Conservation (phyloP, 2,329 filamentous ascomycete genomes). For the Trichoderma atrobrunneum region DNA sequence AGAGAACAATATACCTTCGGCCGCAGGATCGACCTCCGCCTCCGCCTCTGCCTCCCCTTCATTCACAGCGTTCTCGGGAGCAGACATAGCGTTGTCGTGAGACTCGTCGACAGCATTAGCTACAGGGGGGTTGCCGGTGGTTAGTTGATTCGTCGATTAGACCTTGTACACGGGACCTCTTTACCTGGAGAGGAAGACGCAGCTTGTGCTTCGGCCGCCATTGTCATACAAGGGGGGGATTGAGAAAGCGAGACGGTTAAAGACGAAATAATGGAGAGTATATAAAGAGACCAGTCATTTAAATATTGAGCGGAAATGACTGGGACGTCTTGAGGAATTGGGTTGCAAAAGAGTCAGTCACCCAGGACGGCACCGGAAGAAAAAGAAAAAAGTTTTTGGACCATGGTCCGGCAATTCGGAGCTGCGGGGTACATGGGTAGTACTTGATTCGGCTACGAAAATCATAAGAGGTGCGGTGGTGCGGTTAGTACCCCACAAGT, state of each 20-base stretch:
- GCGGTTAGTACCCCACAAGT: constrained; percentile 10
- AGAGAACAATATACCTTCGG: constrained; percentile 32
- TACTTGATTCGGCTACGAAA: not conserved
- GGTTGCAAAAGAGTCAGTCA: constrained; percentile 20
- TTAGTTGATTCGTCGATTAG: constrained; percentile 11
- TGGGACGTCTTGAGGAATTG: constrained; percentile 23
- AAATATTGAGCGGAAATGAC: constrained; percentile 27
- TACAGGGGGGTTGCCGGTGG: constrained; percentile 13
- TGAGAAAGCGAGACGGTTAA: constrained; percentile 20
- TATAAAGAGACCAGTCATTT: constrained; percentile 28
- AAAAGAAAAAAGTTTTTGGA: constrained; percentile 33
- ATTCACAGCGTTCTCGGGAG: constrained; percentile 20
- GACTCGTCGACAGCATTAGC: constrained; percentile 27
- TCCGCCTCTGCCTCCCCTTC: constrained; percentile 31
- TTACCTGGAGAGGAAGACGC: constrained; percentile 26
- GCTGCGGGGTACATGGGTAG: constrained; percentile 12
- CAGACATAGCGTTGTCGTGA: constrained; percentile 27
- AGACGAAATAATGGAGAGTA: constrained; percentile 24
- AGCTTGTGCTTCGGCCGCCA: constrained; percentile 34
- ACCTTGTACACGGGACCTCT: constrained; percentile 5
- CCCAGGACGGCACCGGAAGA: constrained; percentile 23
- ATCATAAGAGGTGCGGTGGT: not conserved
- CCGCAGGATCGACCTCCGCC: constrained; percentile 32
- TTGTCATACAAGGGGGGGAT: constrained; percentile 25
- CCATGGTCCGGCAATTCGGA: constrained; percentile 28